Evolutionary conservation across 116 monocot species (phyloP).

Genomic region (Papilionanthe hybrid): DNA sequence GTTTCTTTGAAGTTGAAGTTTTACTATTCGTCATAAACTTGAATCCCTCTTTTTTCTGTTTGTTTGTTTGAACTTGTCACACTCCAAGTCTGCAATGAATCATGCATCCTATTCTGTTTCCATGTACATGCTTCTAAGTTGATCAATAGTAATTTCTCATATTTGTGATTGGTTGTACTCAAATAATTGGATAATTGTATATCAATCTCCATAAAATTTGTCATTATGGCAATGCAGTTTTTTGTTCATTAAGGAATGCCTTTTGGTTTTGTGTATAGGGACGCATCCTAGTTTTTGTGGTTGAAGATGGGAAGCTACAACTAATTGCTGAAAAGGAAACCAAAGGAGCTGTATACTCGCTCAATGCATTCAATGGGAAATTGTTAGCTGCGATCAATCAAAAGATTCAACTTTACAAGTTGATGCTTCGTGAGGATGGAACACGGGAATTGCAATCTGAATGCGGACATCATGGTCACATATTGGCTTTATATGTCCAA

Average conservation of each 20-base stretch:
- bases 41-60: too few relatives aligned
- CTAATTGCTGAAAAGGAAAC: constrained; percentile 96
- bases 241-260: neutral
- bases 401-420: constrained; percentile 92
- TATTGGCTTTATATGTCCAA: constrained; percentile 86
- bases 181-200: neutral
- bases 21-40: too few relatives aligned
- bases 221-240: neutral
- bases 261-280: constrained; percentile 40
- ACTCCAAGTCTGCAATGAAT: too few relatives aligned
- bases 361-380: constrained; percentile 96
- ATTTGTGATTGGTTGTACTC: neutral
- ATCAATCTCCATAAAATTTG: neutral
- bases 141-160: neutral
- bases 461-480: constrained; percentile 95
- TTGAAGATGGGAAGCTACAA: constrained; percentile 93
- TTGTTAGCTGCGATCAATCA: constrained; percentile 95
- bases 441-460: constrained; percentile 89
- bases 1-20: too few relatives aligned
- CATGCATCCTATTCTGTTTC: neutral
- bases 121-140: neutral
- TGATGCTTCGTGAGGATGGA: constrained; percentile 86
- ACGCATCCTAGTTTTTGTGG: constrained; percentile 82
- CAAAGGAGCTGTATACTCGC: constrained; percentile 89
- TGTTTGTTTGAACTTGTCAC: too few relatives aligned